A percentile compares a stretch with the other conserved stretches of the same genome.
Evolutionary conservation across 2,329 filamentous ascomycete genomes (phyloP).

Genomic region (Fusarium tricinctum): DNA sequence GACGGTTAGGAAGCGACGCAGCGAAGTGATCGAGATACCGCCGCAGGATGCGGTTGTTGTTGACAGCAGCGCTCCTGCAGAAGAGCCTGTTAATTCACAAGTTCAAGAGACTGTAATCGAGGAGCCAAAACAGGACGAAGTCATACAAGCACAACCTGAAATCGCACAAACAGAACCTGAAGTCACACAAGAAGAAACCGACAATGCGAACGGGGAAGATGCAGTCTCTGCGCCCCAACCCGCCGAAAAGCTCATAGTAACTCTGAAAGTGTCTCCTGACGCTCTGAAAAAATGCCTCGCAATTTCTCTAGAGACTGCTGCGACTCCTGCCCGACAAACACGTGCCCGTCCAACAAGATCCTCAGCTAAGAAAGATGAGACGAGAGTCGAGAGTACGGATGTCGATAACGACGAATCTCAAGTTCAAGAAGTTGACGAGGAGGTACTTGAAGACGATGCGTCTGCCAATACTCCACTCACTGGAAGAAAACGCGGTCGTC

Average conservation of each 20-base stretch:
- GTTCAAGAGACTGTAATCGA: constrained; percentile 1
- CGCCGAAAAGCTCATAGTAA: constrained; percentile 17
- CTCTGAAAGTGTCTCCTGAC: constrained; percentile 25
- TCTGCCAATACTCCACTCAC: constrained; percentile 26
- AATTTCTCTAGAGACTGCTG: neutral
- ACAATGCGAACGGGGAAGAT: neutral
- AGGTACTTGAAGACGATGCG: constrained; percentile 3
- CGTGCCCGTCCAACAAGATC: constrained; percentile 26
- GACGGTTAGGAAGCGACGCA: constrained; percentile 11
- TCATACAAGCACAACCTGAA: neutral
- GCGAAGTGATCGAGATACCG: neutral
- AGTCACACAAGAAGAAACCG: neutral
- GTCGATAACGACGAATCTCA: constrained; percentile 9
- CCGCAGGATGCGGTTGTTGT: neutral
- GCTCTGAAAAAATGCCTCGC: constrained; percentile 13
- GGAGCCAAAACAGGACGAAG: constrained; percentile 1
- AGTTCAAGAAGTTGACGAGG: constrained; percentile 1
- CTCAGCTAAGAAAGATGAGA: constrained; percentile 26
- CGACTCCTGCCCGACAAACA: constrained; percentile 28
- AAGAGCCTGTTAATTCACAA: neutral
- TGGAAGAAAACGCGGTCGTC: constrained; percentile 49
- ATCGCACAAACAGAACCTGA: neutral
- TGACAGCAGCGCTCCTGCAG: neutral
- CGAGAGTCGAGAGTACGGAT: neutral
- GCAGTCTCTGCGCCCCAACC: neutral